Evolutionary conservation across 495 filamentous ascomycete species (phyloP), one percentile per base, ranked within the genome.

Genomic region (Penicillium goetzii): DNA sequence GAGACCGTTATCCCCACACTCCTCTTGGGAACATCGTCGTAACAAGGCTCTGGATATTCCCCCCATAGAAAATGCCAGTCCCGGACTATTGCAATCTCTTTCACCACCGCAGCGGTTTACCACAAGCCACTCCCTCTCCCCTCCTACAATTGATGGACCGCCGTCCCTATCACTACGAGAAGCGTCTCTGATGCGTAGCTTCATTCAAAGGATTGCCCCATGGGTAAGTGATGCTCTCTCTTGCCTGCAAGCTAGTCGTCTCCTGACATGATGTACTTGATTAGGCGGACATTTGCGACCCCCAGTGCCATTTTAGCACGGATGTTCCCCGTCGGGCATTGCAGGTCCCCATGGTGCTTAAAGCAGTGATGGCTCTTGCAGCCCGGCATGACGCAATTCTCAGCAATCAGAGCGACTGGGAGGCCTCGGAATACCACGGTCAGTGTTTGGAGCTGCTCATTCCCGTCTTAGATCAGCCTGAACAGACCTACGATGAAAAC

Each of bases 341-440:
- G 12, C 68, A 74, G 41, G 65, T 70, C 5, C 70, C 74, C 3
- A 76, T 79, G 71, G 66, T 79, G 0, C 38, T 79, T 12, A 76
- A 77, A 52, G 75, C 76, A 15, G 61, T 79, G 0, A 28, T 79
- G 15, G 64, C 74, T 5, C 69, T 78, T 2, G 67, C 77, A 10
- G 72, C 77, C 0, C 67, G 77, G 28, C 75, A 76, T 49, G 72
- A 74, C 41, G 75, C 77, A 2, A 77, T 78, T 10, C 58, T 77
- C 59, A 65, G 61, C 14, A 64, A 61, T 0, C 32, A 70, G 5
- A 72, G 67, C 53, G 75, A 79, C 58, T 74, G 61, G 69, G 77
- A 79, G 61, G 75, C 75, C 4, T 76, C 77, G 1, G 67, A 72
- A 23, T 80, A 77, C 59, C 76, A 77, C 43, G 70, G 76, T 5